Conservation (phyloP, 1,284 basidiomycete species). For the Uromyces viciae-fabae region DNA sequence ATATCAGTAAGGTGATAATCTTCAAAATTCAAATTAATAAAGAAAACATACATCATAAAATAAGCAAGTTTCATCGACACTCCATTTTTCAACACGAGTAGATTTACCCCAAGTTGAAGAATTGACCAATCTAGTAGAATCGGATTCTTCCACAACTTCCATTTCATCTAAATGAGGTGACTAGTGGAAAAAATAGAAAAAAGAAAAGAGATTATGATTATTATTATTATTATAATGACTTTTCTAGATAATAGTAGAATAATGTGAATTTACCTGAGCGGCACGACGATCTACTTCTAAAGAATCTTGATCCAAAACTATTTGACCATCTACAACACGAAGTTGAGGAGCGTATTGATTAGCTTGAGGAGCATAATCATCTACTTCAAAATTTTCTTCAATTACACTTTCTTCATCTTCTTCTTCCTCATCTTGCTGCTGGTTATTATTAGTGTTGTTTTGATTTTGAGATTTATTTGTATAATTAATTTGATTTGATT, state of each 20-base stretch:
- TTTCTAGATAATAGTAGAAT: too few species aligned
- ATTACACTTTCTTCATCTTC: neutral
- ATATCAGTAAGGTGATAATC: neutral
- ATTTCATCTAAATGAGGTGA: constrained; percentile 64
- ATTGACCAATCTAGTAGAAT: constrained; percentile 75
- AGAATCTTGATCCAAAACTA: constrained; percentile 74
- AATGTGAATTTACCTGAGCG: too few species aligned
- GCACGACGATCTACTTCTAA: constrained; percentile 66
- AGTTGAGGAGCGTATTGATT: constrained; percentile 74
- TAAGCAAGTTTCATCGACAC: constrained; percentile 74
- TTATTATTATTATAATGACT: too few species aligned
- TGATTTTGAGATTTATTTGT: too few species aligned
- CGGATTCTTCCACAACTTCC: constrained; percentile 76
- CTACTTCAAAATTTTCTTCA: constrained; percentile 15
- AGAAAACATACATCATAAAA: constrained; percentile 68
- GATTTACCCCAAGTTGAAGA: constrained; percentile 75
- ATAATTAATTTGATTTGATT: neutral
- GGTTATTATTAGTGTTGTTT: neutral
- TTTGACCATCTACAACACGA: constrained; percentile 73
- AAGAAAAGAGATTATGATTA: constrained; percentile 57
- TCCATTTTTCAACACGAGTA: constrained; percentile 73
- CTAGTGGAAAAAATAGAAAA: constrained; percentile 27
- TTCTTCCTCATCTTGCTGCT: neutral
- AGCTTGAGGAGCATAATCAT: constrained; percentile 18
- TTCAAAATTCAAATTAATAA: neutral